phyloP scores from a whole-genome alignment of 352 stramenopile genomes.

The Albugo laibachii region DNA sequence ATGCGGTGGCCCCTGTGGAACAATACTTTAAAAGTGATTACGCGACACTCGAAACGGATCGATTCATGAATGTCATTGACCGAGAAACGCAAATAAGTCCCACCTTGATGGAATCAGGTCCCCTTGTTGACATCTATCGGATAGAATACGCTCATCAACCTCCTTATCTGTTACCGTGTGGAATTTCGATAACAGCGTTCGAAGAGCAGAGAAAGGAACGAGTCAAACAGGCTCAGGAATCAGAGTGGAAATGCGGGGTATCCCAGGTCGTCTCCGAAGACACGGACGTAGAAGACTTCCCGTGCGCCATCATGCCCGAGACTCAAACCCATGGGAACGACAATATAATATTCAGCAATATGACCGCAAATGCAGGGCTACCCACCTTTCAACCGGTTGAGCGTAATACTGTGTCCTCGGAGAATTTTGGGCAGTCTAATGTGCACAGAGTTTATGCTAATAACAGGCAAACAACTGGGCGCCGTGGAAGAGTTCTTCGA shows the following conservation, averaged over 20 bases:
- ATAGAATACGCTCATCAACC: conserved; percentile 57
- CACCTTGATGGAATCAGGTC: conserved; percentile 65
- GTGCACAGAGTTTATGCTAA: too few species aligned
- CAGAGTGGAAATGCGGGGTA: not conserved
- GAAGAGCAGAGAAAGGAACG: conserved; percentile 39
- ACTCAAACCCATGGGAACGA: not conserved
- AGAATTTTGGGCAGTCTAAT: too few species aligned
- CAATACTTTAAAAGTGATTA: conserved; percentile 85
- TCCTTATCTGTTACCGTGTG: conserved; percentile 22
- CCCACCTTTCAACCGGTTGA: conserved; percentile 42
- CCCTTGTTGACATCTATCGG: conserved; percentile 52
- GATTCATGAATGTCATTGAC: conserved; percentile 77
- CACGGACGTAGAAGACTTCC: not conserved
- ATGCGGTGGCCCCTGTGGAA: conserved; percentile 36
- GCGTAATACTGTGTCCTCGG: too few species aligned
- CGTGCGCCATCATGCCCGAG: not conserved
- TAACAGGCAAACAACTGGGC: conserved; percentile 10
- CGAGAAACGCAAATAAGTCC: conserved; percentile 67
- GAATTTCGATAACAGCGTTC: conserved; percentile 12
- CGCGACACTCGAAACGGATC: conserved; percentile 69
- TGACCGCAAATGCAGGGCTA: not conserved
- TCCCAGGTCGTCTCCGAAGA: not conserved
- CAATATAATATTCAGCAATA: too few species aligned
- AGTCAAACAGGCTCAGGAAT: conserved; percentile 25
- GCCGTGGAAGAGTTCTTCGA: conserved; percentile 13